A percentile compares a stretch with the other conserved stretches of the same genome.
phyloP scores from a whole-genome alignment of 2,329 filamentous ascomycete species.

The Volutella citrinella region DNA sequence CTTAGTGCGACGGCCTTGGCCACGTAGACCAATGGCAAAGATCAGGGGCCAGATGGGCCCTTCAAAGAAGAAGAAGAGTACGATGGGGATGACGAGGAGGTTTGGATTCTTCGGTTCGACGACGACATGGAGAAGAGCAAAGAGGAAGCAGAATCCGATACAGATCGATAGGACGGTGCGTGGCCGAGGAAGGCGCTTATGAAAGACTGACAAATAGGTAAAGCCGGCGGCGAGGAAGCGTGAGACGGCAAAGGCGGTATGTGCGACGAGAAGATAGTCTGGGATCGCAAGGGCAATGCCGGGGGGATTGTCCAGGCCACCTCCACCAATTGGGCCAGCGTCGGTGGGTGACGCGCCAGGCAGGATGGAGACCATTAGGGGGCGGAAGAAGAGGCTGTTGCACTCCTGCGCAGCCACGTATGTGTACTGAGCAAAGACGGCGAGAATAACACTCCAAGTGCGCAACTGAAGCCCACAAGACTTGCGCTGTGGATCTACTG shows the following conservation, averaged over 20 bases:
- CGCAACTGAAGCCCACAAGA: constrained; percentile 52
- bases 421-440: constrained; percentile 72
- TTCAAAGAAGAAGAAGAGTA: constrained; percentile 76
- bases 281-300: constrained; percentile 53
- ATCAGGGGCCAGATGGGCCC: constrained; percentile 81
- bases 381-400: constrained; percentile 58
- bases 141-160: constrained; percentile 58
- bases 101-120: constrained; percentile 45
- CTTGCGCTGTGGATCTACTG: constrained; percentile 48
- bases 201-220: constrained; percentile 53
- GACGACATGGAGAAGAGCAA: constrained; percentile 45
- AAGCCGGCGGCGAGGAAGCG: constrained; percentile 66
- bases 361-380: constrained; percentile 43
- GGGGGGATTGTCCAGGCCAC: constrained; percentile 31
- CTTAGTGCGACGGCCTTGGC: constrained; percentile 78
- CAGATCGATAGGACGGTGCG: constrained; percentile 67
- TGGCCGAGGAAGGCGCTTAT: constrained; percentile 57
- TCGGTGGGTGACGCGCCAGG: constrained; percentile 25
- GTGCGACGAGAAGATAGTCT: constrained; percentile 69
- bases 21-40: constrained; percentile 74
- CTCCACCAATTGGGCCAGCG: constrained; percentile 25
- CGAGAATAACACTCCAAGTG: constrained; percentile 62
- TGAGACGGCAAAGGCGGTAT: constrained; percentile 69
- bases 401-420: constrained; percentile 74
- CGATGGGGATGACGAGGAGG: constrained; percentile 56